A percentile compares a stretch with the other conserved stretches of the same genome.
These are phyloP conservation scores for Cutaneotrichosporon spelunceum DNA, from an alignment of 1,284 basidiomycete species.

Conservation along the genomic window DNA sequence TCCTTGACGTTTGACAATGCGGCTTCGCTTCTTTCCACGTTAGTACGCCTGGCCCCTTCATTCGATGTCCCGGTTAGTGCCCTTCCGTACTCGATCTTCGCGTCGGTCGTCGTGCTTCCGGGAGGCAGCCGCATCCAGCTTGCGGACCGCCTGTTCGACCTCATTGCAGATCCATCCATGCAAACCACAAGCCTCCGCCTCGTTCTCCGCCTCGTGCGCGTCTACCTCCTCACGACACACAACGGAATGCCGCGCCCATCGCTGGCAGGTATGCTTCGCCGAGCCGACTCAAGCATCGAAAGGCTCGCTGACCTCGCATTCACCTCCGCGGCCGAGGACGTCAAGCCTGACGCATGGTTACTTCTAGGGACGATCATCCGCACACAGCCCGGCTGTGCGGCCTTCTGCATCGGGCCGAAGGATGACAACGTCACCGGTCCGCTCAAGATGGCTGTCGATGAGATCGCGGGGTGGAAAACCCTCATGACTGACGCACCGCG, in stretches of 20 bases:
- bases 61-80: constrained; percentile 23
- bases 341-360: constrained; percentile 74
- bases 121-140: constrained; percentile 34
- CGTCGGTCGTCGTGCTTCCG: constrained; percentile 22
- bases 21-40: constrained; percentile 30
- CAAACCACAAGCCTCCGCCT: constrained; percentile 26
- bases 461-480: constrained; percentile 60
- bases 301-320: constrained; percentile 25
- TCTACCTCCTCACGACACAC: constrained; percentile 35
- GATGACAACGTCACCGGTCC: constrained; percentile 46
- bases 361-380: constrained; percentile 78
- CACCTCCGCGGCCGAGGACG: constrained; percentile 33
- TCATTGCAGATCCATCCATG: constrained; percentile 28
- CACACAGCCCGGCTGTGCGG: constrained; percentile 81
- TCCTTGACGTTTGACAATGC: constrained; percentile 32
- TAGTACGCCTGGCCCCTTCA: constrained; percentile 31
- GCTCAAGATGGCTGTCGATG: constrained; percentile 59
- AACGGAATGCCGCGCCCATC: constrained; percentile 33
- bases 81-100: constrained; percentile 34
- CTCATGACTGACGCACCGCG: constrained; percentile 72
- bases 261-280: constrained; percentile 40
- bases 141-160: constrained; percentile 37
- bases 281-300: constrained; percentile 30
- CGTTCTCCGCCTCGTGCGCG: constrained; percentile 31
- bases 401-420: constrained; percentile 67